Evolutionary conservation across 306 rosid genomes (phyloP).

Genomic region (Prunus mira): DNA sequence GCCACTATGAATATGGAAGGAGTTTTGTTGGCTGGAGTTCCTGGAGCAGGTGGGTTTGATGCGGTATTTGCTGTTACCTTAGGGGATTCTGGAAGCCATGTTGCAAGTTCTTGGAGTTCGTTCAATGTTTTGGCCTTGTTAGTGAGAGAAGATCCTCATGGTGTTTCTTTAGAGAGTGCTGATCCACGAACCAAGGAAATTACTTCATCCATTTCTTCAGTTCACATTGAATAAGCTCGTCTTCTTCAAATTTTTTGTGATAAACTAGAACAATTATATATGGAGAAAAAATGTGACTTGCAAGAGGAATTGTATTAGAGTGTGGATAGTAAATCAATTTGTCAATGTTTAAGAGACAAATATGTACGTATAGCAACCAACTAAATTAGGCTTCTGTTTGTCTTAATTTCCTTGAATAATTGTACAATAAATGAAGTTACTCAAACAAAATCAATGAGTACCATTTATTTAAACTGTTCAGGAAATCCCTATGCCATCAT

Average conservation of each 20-base stretch:
- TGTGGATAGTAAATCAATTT: background rate
- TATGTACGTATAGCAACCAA: background rate
- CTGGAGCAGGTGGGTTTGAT: slow-evolving; percentile 99
- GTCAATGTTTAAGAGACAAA: background rate
- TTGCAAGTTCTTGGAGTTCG: slow-evolving; percentile 57
- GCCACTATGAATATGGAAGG: slow-evolving; percentile 92
- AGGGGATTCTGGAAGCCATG: slow-evolving; percentile 59
- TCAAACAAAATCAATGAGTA: background rate
- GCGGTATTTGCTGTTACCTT: slow-evolving; percentile 83
- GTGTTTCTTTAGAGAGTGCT: slow-evolving; percentile 69
- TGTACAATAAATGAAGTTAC: slow-evolving; percentile 3
- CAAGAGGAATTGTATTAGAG: background rate
- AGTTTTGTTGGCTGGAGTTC: slow-evolving; percentile 92
- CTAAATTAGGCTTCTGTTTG: background rate
- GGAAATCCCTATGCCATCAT: background rate
- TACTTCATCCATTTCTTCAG: slow-evolving; percentile 68
- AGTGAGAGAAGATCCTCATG: slow-evolving; percentile 93
- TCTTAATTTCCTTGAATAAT: slow-evolving; percentile 4
- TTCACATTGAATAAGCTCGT: slow-evolving; percentile 44
- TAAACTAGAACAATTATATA: background rate
- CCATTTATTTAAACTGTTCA: background rate
- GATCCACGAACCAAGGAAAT: slow-evolving; percentile 77
- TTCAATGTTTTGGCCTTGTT: slow-evolving; percentile 72
- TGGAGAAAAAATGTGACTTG: background rate
- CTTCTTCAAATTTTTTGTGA: slow-evolving; percentile 3